A percentile compares a stretch with the other conserved stretches of the same genome.
Conservation (phyloP, 768 basidiomycete genomes). For the Leccinum variicolor region DNA sequence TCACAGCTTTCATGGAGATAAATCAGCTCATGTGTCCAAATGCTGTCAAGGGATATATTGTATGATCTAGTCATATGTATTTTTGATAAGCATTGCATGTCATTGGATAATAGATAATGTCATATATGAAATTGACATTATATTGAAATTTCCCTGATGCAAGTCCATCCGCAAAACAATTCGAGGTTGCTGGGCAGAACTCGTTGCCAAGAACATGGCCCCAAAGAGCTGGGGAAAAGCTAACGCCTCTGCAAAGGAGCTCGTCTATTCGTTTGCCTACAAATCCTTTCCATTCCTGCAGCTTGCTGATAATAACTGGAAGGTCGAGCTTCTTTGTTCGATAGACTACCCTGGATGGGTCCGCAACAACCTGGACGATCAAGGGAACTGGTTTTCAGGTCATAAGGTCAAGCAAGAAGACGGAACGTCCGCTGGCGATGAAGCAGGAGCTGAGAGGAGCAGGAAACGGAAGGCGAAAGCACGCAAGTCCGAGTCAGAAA, state of each 20-base stretch:
- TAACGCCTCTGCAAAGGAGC: neutral
- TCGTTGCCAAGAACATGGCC: neutral
- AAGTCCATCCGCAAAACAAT: neutral
- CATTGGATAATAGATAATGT: too few relatives aligned
- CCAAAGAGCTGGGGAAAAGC: slow-evolving; percentile 8
- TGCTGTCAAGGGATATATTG: too few relatives aligned
- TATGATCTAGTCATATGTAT: too few relatives aligned
- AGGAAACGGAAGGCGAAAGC: neutral
- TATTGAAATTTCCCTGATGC: too few relatives aligned
- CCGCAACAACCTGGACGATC: neutral
- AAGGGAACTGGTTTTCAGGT: too few relatives aligned
- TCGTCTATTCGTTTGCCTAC: neutral
- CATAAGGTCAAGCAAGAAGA: neutral
- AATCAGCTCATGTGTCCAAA: too few relatives aligned
- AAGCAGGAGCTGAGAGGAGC: too few relatives aligned
- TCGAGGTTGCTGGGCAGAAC: neutral
- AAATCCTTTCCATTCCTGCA: neutral
- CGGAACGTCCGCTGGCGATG: neutral
- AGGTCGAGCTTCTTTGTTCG: neutral
- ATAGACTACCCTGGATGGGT: neutral
- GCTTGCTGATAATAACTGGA: neutral
- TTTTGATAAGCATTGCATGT: too few relatives aligned
- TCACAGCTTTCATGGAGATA: too few relatives aligned
- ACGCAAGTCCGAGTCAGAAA: neutral
- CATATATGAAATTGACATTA: too few relatives aligned